Percentiles rank a stretch among this genome's conserved stretches.
phyloP scores from a whole-genome alignment of 169 alveolate genomes.

The Plasmodium vinckei region DNA sequence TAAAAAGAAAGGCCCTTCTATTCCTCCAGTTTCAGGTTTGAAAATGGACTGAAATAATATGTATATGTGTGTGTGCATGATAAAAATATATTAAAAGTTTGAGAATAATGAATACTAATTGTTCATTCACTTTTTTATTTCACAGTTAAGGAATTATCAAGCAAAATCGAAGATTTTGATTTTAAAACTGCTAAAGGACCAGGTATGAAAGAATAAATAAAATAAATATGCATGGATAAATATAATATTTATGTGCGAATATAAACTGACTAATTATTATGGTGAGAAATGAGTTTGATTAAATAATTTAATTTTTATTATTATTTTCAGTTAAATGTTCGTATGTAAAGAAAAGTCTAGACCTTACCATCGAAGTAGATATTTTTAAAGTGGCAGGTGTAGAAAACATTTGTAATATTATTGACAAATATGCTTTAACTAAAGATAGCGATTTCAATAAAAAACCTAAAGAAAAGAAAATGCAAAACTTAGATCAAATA shows the following conservation, averaged over 20 bases:
- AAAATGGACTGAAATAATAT: neutral
- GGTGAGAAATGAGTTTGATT: too few relatives aligned
- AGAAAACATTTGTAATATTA: conserved; percentile 48
- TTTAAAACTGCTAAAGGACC: conserved; percentile 2
- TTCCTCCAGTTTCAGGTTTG: conserved; percentile 11
- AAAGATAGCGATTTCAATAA: neutral
- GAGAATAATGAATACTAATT: neutral
- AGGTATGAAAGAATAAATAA: neutral
- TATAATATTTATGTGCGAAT: too few relatives aligned
- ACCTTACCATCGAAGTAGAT: conserved; percentile 34
- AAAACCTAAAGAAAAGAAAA: neutral
- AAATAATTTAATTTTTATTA: neutral
- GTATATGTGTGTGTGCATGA: neutral
- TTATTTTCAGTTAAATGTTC: conserved; percentile 28
- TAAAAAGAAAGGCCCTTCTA: neutral
- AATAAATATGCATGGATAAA: neutral
- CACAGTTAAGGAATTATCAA: conserved; percentile 40
- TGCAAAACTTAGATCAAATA: neutral
- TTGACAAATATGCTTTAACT: conserved; percentile 14
- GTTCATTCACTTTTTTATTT: neutral
- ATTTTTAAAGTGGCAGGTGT: conserved; percentile 27
- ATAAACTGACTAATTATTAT: too few relatives aligned
- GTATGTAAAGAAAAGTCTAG: conserved; percentile 38
- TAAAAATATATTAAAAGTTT: too few relatives aligned
- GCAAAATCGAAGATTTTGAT: conserved; percentile 32